Conservation (phyloP, 352 stramenopile genomes). For the Thalassiosira livingstoniorum region DNA sequence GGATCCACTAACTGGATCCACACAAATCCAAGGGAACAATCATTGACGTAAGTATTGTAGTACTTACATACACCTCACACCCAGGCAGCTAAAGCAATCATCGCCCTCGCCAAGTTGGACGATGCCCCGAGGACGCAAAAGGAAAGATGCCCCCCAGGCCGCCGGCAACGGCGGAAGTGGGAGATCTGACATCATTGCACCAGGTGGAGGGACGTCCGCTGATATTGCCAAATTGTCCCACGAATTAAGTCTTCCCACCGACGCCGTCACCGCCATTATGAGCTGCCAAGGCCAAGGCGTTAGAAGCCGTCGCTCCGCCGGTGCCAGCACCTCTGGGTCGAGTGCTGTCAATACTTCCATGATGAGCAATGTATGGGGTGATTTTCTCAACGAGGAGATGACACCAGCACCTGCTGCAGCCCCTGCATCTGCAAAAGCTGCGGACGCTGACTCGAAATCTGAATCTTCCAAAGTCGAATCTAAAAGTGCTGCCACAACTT, state of each 20-base stretch:
- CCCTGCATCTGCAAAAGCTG: not conserved
- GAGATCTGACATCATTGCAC: slow-evolving; percentile 65
- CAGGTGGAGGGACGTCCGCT: slow-evolving; percentile 67
- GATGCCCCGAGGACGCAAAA: too few species aligned
- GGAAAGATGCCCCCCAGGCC: too few species aligned
- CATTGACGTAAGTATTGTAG: too few species aligned
- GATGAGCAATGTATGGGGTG: slow-evolving; percentile 76
- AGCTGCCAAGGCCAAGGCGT: slow-evolving; percentile 71
- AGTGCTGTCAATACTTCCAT: slow-evolving; percentile 3
- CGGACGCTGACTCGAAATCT: not conserved
- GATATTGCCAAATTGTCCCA: slow-evolving; percentile 68
- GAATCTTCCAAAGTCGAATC: not conserved
- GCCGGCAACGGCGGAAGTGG: too few species aligned
- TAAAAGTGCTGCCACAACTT: not conserved
- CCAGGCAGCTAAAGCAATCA: too few species aligned
- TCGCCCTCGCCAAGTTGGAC: too few species aligned
- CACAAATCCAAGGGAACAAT: too few species aligned
- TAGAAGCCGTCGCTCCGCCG: slow-evolving; percentile 3
- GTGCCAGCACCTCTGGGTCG: not conserved
- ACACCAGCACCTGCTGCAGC: slow-evolving; percentile 1
- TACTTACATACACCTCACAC: too few species aligned
- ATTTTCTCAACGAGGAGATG: slow-evolving; percentile 83
- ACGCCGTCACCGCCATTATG: slow-evolving; percentile 74
- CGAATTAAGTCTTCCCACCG: slow-evolving; percentile 63
- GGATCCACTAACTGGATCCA: too few species aligned